Evolutionary conservation across 441 rosid genomes (phyloP).

Genomic region (Viola pubescens): DNA sequence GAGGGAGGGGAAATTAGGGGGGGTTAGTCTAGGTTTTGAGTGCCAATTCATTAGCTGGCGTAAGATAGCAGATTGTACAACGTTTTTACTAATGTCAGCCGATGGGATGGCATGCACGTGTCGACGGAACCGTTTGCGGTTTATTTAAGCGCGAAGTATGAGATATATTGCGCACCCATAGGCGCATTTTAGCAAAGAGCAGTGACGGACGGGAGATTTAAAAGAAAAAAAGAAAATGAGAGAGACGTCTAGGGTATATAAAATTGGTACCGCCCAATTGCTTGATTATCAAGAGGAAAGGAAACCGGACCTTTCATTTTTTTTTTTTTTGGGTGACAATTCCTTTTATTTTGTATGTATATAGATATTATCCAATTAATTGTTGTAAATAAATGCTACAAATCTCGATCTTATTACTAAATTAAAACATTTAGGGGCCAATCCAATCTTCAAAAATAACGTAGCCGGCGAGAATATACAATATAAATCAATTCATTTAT

Average conservation of each 20-base stretch:
- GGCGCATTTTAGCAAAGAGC: conserved; percentile 11
- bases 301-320: background rate
- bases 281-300: background rate
- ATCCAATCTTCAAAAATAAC: too few species aligned
- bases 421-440: too few species aligned
- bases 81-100: background rate
- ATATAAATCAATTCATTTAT: too few species aligned
- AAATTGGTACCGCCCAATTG: background rate
- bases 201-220: background rate
- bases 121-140: background rate
- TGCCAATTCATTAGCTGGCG: conserved; percentile 17
- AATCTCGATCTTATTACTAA: too few species aligned
- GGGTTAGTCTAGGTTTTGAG: conserved; percentile 19
- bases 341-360: too few species aligned
- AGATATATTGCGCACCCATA: background rate
- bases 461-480: too few species aligned
- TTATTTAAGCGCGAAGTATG: background rate
- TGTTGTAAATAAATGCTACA: too few species aligned
- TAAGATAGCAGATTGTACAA: conserved; percentile 12
- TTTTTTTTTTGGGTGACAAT: too few species aligned
- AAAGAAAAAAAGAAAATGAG: background rate
- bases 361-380: too few species aligned
- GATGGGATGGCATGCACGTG: background rate
- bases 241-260: conserved; percentile 10
- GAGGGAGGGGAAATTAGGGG: background rate